Conservation (phyloP, 371 early-diverging fungal genomes). For the Mortierella polycephala region DNA sequence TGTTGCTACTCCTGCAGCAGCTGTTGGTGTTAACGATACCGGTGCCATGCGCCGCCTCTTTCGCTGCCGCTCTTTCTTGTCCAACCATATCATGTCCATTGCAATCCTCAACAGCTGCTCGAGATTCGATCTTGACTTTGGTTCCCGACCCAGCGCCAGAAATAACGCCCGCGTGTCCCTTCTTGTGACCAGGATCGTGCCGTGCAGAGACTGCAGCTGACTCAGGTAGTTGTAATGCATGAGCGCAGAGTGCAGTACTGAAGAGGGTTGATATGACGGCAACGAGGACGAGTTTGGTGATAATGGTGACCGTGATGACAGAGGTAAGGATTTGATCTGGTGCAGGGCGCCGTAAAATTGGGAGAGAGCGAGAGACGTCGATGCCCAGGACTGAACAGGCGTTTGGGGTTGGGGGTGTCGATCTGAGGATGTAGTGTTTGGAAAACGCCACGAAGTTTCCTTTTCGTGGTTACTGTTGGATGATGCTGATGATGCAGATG, state of each 20-base stretch:
- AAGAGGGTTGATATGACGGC: neutral
- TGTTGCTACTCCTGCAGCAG: neutral
- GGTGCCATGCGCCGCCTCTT: neutral
- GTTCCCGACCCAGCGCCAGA: slow-evolving; percentile 20
- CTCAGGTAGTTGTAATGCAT: slow-evolving; percentile 29
- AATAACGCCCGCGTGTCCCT: slow-evolving; percentile 29
- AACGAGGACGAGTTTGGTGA: slow-evolving; percentile 2
- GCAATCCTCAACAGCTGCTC: slow-evolving; percentile 34
- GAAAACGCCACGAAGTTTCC: slow-evolving; percentile 12
- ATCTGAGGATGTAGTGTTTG: neutral
- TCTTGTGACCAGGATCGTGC: slow-evolving; percentile 24
- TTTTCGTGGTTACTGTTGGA: neutral
- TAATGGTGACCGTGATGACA: neutral
- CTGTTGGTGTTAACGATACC: neutral
- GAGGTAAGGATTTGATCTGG: slow-evolving; percentile 1
- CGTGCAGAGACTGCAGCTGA: slow-evolving; percentile 20
- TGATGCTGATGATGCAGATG: neutral
- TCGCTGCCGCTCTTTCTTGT: slow-evolving; percentile 27
- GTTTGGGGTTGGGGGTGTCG: neutral
- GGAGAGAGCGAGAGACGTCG: slow-evolving; percentile 21
- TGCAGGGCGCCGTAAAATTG: slow-evolving; percentile 20
- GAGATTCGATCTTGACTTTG: slow-evolving; percentile 27
- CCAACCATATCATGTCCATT: slow-evolving; percentile 41
- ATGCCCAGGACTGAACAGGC: slow-evolving; percentile 30
- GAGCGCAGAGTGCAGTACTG: slow-evolving; percentile 10